These are phyloP conservation scores for Cruciata laevipes DNA, from an alignment of 257 asterid genomes.

Conservation along the genomic window DNA sequence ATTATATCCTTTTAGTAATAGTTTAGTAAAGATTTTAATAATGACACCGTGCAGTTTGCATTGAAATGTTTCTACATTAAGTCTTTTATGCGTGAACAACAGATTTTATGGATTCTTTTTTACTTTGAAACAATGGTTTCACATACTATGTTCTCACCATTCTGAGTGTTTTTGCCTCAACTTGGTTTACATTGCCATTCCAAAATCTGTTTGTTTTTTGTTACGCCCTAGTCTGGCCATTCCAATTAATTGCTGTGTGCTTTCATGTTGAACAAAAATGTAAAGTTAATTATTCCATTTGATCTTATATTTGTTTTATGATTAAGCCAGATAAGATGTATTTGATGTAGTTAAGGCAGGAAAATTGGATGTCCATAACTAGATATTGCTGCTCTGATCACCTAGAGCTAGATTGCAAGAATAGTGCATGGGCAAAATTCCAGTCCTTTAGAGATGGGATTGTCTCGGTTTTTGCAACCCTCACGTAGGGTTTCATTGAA, in stretches of 20 bases:
- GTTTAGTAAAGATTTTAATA: too few species aligned
- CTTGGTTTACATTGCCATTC: constrained; percentile 1
- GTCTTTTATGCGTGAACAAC: too few species aligned
- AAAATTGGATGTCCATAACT: not conserved
- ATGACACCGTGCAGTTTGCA: too few species aligned
- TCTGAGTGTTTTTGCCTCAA: not conserved
- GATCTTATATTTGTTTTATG: not conserved
- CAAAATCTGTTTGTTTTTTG: too few species aligned
- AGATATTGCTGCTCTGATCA: not conserved
- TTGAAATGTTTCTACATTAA: too few species aligned
- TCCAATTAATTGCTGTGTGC: too few species aligned
- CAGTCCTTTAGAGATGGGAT: not conserved
- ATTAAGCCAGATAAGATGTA: not conserved
- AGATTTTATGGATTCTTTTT: too few species aligned
- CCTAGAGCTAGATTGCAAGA: not conserved
- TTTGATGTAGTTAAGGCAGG: not conserved
- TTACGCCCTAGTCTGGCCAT: too few species aligned
- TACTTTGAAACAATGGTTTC: too few species aligned
- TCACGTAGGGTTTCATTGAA: too few species aligned
- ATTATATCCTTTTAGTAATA: too few species aligned
- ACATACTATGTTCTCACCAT: not conserved
- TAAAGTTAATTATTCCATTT: too few species aligned
- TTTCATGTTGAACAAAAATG: not conserved
- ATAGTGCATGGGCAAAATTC: not conserved
- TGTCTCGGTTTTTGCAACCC: not conserved